A percentile compares a stretch with the other conserved stretches of the same genome.
Evolutionary conservation across 768 basidiomycete species (phyloP).

Genomic region (Amanita inopinata): DNA sequence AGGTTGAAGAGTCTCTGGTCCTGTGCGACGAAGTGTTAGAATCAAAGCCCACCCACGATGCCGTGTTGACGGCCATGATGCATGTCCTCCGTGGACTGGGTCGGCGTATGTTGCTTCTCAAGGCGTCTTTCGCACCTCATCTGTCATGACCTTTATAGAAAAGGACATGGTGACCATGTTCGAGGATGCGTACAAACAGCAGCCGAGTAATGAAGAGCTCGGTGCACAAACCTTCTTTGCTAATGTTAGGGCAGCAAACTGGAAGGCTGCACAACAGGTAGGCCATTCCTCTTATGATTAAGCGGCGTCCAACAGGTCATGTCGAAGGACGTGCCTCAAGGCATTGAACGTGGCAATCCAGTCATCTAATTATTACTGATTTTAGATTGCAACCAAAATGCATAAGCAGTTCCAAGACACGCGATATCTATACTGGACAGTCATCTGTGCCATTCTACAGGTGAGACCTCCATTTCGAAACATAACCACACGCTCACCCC

Average conservation of each 20-base stretch:
- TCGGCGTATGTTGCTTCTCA: conserved; percentile 33
- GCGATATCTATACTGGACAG: conserved; percentile 75
- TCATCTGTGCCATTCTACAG: conserved; percentile 74
- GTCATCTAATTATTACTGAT: conserved; percentile 6
- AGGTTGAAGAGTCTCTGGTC: conserved; percentile 72
- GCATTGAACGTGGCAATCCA: background rate
- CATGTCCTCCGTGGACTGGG: conserved; percentile 75
- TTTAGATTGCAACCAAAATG: conserved; percentile 70
- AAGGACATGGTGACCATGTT: conserved; percentile 79
- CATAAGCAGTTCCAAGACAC: conserved; percentile 79
- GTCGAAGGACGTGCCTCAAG: background rate
- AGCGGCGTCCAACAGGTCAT: background rate
- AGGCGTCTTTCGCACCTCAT: background rate
- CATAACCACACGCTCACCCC: background rate
- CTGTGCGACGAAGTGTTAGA: conserved; percentile 77
- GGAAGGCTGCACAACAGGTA: conserved; percentile 84
- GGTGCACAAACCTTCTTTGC: conserved; percentile 81
- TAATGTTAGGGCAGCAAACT: conserved; percentile 67
- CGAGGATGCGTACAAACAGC: conserved; percentile 76
- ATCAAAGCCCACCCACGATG: conserved; percentile 62
- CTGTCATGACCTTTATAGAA: conserved; percentile 27
- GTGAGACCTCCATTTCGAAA: conserved; percentile 21
- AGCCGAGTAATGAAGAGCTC: conserved; percentile 75
- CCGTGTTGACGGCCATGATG: conserved; percentile 71
- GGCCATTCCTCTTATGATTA: conserved; percentile 4